A percentile compares a stretch with the other conserved stretches of the same genome.
Conservation (phyloP, 2,329 filamentous ascomycete species). For the Claviceps citrina region DNA sequence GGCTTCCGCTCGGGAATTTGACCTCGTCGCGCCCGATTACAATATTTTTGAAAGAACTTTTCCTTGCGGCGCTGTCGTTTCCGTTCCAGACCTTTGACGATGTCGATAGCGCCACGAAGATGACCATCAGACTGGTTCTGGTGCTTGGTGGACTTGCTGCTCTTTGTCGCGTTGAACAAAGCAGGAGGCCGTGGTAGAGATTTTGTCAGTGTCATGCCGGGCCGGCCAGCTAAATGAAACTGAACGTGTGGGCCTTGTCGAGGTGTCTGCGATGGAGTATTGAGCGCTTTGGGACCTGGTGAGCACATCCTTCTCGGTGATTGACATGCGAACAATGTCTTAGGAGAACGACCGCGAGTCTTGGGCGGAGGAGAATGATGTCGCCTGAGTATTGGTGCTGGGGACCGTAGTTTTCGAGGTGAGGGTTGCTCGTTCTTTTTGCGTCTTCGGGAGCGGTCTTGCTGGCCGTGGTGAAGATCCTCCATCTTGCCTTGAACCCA, state of each 20-base stretch:
- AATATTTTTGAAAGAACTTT: constrained; percentile 81
- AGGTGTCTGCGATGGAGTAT: constrained; percentile 24
- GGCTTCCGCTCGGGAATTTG: constrained; percentile 48
- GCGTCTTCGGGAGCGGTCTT: constrained; percentile 30
- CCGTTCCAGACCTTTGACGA: constrained; percentile 87
- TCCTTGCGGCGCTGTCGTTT: constrained; percentile 87
- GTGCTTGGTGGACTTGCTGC: constrained; percentile 23
- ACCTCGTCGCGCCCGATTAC: constrained; percentile 62
- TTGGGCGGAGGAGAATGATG: constrained; percentile 23
- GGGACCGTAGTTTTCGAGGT: constrained; percentile 30
- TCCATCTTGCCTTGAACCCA: constrained; percentile 62
- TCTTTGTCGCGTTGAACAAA: constrained; percentile 43
- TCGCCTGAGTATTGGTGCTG: constrained; percentile 18
- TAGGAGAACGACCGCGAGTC: constrained; percentile 24
- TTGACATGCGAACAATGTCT: constrained; percentile 41
- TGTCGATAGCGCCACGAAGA: constrained; percentile 87
- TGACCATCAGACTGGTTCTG: constrained; percentile 38
- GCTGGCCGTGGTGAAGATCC: constrained; percentile 42
- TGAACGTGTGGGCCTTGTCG: constrained; percentile 22
- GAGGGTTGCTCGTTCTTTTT: constrained; percentile 36
- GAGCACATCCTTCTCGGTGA: constrained; percentile 59
- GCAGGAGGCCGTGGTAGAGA: constrained; percentile 71
- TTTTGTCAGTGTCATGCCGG: constrained; percentile 61
- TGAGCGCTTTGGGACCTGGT: constrained; percentile 41
- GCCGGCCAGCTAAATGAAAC: constrained; percentile 35